Base-by-base conservation (phyloP, 108 stramenopile species). In the Fragilariopsis cylindrus region DNA sequence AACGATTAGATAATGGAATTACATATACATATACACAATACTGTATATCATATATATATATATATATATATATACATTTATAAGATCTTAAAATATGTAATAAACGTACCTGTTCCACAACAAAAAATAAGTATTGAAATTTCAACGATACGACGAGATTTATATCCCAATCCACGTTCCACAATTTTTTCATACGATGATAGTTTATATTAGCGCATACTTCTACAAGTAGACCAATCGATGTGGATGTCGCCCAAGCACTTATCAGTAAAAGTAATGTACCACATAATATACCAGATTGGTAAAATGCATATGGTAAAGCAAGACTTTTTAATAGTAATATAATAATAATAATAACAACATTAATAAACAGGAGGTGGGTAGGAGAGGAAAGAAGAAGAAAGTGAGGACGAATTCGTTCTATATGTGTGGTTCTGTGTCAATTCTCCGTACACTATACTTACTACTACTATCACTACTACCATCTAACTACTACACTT, bases 91-190 rank as follows among this genome's bases (percentile, higher is more conserved):
- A 30, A 30, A 30, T 30, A 30, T 30, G 64, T 77, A 82, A 0
- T 53, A 68, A 18, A 82, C 30, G 30, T 71, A 2, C 75, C 76
- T 16, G 79, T 77, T 16, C 91, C 91, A 48, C 76, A 76, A 71
- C 91, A 92, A 80, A 92, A 92, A 2, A 92, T 64, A 7, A 92
- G 48, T 43, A 90, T 80, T 47, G 83, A 89, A 53, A 81, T 71
- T 74, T 93, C 92, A 0, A 86, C 72, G 8, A 80, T 8, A 41
- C 70, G 76, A 52, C 84, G 60, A 18, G 79, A 65, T 46, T 48
- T 50, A 30, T 43, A 44, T 46, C 92, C 92, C 30, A 85, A 80
- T 1, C 80, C 71, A 58, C 73, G 47, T 63, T 84, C 81, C 2
- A 84, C 76, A 4, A 91, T 76, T 30, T 78, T 79, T 73, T 93